Conservation (phyloP, 768 basidiomycete genomes). For the Calvatia gigantea region DNA sequence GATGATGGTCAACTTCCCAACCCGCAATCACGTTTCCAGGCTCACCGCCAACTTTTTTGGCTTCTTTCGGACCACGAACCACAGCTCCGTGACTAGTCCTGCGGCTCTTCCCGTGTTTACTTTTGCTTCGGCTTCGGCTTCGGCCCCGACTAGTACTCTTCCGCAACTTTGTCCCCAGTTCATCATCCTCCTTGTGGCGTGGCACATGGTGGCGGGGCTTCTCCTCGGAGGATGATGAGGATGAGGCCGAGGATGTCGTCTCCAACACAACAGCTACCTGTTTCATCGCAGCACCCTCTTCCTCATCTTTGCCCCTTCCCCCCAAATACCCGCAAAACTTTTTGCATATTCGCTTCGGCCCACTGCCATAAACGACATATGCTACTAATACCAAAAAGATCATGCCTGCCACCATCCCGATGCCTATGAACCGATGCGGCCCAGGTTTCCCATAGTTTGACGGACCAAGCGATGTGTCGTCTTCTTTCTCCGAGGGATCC, state of each 20-base stretch:
- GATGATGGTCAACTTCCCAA: conserved; percentile 25
- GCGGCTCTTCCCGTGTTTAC: background rate
- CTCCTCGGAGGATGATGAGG: conserved; percentile 5
- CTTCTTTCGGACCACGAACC: background rate
- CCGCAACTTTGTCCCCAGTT: background rate
- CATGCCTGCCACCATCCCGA: conserved; percentile 36
- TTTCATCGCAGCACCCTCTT: background rate
- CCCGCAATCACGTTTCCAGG: conserved; percentile 3
- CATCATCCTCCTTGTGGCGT: background rate
- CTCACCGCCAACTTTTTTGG: background rate
- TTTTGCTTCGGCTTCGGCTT: conserved; percentile 8
- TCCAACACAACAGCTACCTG: conserved; percentile 5
- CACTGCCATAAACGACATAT: conserved; percentile 34
- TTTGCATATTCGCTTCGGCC: conserved; percentile 28
- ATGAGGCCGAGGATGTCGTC: conserved; percentile 4
- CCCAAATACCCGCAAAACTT: conserved; percentile 14
- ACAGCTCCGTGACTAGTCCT: background rate
- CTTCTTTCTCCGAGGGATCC: conserved; percentile 22
- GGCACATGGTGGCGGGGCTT: background rate
- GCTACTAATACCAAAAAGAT: conserved; percentile 29
- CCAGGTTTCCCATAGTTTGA: conserved; percentile 24
- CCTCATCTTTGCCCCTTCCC: conserved; percentile 2
- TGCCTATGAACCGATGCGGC: conserved; percentile 41
- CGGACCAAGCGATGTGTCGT: conserved; percentile 14
- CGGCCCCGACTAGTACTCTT: no score